phyloP scores from a whole-genome alignment of 2,329 filamentous ascomycete genomes.

The Alternaria solani region DNA sequence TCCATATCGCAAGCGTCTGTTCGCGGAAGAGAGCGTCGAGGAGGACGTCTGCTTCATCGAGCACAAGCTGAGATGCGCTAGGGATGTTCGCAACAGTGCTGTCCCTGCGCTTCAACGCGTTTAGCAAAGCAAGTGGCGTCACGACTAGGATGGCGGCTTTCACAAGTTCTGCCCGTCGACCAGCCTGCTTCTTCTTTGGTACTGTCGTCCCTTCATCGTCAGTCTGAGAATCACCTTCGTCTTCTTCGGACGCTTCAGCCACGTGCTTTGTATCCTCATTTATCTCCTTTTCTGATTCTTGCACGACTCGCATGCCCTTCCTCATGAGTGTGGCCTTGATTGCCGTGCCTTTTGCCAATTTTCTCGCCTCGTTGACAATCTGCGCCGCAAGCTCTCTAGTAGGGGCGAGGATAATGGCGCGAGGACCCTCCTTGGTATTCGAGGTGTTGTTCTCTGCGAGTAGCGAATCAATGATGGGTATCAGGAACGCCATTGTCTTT shows the following conservation, averaged over 20 bases:
- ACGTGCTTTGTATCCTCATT: constrained; percentile 37
- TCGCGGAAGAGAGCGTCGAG: constrained; percentile 90
- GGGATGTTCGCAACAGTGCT: constrained; percentile 64
- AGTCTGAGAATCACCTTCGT: constrained; percentile 46
- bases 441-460: constrained; percentile 39
- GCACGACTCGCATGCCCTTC: constrained; percentile 77
- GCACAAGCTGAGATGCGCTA: constrained; percentile 74
- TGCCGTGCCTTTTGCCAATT: constrained; percentile 78
- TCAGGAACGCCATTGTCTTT: constrained; percentile 92
- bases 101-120: constrained; percentile 67
- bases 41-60: constrained; percentile 96
- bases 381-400: constrained; percentile 61
- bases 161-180: constrained; percentile 60
- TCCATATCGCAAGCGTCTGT: constrained; percentile 86
- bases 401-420: constrained; percentile 58
- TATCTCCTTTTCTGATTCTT: constrained; percentile 53
- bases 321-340: constrained; percentile 82
- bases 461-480: constrained; percentile 83
- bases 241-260: constrained; percentile 52
- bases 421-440: constrained; percentile 34
- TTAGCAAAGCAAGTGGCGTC: constrained; percentile 79
- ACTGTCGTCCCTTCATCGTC: constrained; percentile 48
- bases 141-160: constrained; percentile 83
- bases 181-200: constrained; percentile 45
- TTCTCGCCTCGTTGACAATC: constrained; percentile 75